Evolutionary conservation across 192 early-diverging fungal genomes (phyloP).

Genomic region (Coemansia sp.): DNA sequence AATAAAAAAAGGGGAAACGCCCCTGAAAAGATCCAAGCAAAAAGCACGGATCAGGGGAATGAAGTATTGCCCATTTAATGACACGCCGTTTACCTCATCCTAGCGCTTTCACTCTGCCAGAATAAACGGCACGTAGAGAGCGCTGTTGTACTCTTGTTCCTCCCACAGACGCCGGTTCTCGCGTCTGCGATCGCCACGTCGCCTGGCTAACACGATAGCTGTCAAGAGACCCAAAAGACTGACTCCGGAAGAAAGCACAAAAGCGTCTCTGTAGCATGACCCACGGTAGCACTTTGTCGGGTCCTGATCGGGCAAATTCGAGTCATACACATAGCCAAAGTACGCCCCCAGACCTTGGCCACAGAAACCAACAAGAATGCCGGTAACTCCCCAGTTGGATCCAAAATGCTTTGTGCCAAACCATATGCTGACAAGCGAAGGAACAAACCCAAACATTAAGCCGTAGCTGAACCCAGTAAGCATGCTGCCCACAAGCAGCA

Average conservation of each 20-base stretch:
- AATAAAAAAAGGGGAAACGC: neutral
- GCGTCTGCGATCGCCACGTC: slow-evolving; percentile 29
- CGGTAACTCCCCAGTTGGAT: slow-evolving; percentile 60
- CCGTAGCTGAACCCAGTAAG: slow-evolving; percentile 54
- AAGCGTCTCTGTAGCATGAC: slow-evolving; percentile 45
- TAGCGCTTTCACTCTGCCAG: slow-evolving; percentile 31
- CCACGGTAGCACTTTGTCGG: slow-evolving; percentile 45
- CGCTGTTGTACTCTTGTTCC: slow-evolving; percentile 40
- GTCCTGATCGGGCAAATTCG: slow-evolving; percentile 52
- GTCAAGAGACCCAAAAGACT: slow-evolving; percentile 19
- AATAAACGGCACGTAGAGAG: slow-evolving; percentile 48
- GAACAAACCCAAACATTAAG: slow-evolving; percentile 51
- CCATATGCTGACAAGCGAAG: slow-evolving; percentile 55
- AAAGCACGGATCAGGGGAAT: neutral
- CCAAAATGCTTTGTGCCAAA: slow-evolving; percentile 55
- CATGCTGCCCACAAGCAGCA: slow-evolving; percentile 41
- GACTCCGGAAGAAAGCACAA: slow-evolving; percentile 31
- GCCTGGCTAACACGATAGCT: slow-evolving; percentile 31
- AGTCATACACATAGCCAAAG: slow-evolving; percentile 64
- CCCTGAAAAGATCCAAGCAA: neutral
- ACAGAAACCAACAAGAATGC: slow-evolving; percentile 59
- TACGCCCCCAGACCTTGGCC: slow-evolving; percentile 62
- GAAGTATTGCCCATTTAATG: too few relatives aligned
- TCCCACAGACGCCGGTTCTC: slow-evolving; percentile 53
- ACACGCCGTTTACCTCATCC: too few relatives aligned